phyloP scores from a whole-genome alignment of 2,329 filamentous ascomycete species.

The Coniochaeta pulveracea region DNA sequence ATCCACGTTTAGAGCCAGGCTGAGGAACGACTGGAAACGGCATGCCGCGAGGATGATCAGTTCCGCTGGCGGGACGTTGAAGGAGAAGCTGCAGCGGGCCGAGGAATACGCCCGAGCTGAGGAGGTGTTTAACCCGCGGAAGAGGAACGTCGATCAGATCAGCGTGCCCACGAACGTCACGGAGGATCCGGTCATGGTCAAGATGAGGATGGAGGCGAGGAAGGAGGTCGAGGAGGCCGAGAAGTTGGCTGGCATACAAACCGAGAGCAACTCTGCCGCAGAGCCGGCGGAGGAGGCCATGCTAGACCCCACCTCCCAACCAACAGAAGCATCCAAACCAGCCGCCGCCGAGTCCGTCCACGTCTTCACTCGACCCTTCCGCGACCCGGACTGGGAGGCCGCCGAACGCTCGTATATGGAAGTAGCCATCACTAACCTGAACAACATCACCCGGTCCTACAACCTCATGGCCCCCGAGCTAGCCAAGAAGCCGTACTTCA shows the following conservation, averaged over 20 bases:
- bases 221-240: not conserved
- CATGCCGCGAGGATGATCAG: constrained; percentile 73
- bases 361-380: constrained; percentile 49
- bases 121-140: constrained; percentile 47
- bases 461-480: constrained; percentile 90
- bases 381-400: constrained; percentile 66
- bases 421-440: constrained; percentile 67
- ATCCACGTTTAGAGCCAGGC: constrained; percentile 57
- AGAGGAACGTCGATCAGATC: constrained; percentile 32
- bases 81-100: constrained; percentile 62
- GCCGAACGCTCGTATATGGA: constrained; percentile 65
- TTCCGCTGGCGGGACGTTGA: constrained; percentile 61
- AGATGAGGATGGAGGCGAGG: constrained; percentile 24
- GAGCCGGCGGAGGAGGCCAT: not conserved
- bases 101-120: constrained; percentile 69
- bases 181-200: constrained; percentile 35
- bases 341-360: not conserved
- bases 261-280: not conserved
- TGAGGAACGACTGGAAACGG: constrained; percentile 74
- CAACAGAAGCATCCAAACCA: not conserved
- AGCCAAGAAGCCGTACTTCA: constrained; percentile 88
- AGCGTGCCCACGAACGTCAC: constrained; percentile 33
- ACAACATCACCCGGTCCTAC: constrained; percentile 72
- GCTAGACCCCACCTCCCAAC: constrained; percentile 3
- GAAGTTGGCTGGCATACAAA: not conserved